Conservation (phyloP, 768 basidiomycete genomes). For the Lepiota venenata region DNA sequence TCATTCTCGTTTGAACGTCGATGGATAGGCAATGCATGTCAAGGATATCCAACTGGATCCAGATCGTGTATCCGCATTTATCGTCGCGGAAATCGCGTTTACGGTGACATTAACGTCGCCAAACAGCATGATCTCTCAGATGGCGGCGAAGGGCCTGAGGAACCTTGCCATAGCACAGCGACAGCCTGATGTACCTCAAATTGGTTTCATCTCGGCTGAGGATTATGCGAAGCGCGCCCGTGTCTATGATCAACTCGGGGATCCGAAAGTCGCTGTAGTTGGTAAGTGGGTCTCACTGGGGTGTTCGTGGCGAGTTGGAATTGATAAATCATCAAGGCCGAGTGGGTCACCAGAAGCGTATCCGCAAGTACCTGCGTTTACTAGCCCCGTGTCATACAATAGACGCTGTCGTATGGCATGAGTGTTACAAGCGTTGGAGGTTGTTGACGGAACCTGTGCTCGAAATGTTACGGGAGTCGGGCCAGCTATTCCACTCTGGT, state of each 20-base stretch:
- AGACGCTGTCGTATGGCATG: conserved; percentile 81
- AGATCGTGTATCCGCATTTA: conserved; percentile 59
- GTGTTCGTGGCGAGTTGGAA: conserved; percentile 7
- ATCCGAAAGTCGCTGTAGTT: conserved; percentile 64
- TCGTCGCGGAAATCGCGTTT: conserved; percentile 69
- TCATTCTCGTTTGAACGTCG: neutral
- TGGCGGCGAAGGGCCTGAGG: conserved; percentile 68
- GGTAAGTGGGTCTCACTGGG: conserved; percentile 40
- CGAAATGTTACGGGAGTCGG: conserved; percentile 31
- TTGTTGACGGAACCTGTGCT: conserved; percentile 57
- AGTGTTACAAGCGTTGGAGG: conserved; percentile 77
- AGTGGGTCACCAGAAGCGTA: conserved; percentile 74
- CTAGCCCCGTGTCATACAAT: conserved; percentile 61
- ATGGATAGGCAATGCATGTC: conserved; percentile 36
- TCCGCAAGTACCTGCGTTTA: conserved; percentile 65
- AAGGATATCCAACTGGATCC: conserved; percentile 47
- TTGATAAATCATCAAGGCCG: conserved; percentile 47
- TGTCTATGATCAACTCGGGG: conserved; percentile 77
- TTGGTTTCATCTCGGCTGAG: conserved; percentile 50
- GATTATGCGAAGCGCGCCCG: conserved; percentile 66
- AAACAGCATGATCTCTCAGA: conserved; percentile 60
- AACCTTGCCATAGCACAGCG: conserved; percentile 66
- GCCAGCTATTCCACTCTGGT: conserved; percentile 24
- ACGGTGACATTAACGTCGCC: conserved; percentile 69
- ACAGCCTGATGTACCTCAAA: conserved; percentile 52